These are phyloP conservation scores for Brasilioporus rufonigricans DNA, from an alignment of 768 basidiomycete genomes.

Conservation along the genomic window DNA sequence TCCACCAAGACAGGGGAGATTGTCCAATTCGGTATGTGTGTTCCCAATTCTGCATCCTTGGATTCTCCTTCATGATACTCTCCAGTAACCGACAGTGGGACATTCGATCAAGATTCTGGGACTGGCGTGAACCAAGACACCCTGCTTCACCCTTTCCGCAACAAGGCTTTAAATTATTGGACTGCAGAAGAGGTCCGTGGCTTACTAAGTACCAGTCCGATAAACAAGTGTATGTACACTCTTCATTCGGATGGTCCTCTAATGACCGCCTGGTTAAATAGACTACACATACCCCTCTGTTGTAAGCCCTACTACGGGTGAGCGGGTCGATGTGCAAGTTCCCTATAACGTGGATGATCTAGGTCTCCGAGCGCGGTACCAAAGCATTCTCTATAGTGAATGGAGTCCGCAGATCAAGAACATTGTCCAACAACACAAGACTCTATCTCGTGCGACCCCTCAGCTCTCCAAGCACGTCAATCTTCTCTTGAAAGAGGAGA, in stretches of 20 bases:
- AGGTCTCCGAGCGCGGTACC: conserved; percentile 2
- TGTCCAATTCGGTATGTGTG: conserved; percentile 11
- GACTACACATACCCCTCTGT: conserved; percentile 22
- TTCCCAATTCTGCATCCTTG: not conserved
- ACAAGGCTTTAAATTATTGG: conserved; percentile 5
- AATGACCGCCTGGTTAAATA: not conserved
- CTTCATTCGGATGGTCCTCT: not conserved
- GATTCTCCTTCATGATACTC: not conserved
- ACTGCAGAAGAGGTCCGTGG: conserved; percentile 10
- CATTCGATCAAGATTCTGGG: not conserved
- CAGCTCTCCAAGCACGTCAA: not conserved
- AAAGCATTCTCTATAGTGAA: not conserved
- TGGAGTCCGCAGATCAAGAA: not conserved
- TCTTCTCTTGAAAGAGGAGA: conserved; percentile 3
- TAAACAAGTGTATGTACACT: conserved; percentile 7
- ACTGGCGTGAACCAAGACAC: not conserved
- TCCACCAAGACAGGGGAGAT: not conserved
- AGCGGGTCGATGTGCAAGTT: conserved; percentile 10
- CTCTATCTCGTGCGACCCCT: not conserved
- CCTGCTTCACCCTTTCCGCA: conserved; percentile 17
- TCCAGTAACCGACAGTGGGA: conserved; percentile 2
- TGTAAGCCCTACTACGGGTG: not conserved
- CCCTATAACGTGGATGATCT: conserved; percentile 4
- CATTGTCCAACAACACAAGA: not conserved
- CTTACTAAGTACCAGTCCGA: not conserved